Percentiles rank a stretch among this genome's conserved stretches.
These are phyloP conservation scores for Cucurbita maxima DNA, from an alignment of 306 rosid genomes.

Conservation along the genomic window DNA sequence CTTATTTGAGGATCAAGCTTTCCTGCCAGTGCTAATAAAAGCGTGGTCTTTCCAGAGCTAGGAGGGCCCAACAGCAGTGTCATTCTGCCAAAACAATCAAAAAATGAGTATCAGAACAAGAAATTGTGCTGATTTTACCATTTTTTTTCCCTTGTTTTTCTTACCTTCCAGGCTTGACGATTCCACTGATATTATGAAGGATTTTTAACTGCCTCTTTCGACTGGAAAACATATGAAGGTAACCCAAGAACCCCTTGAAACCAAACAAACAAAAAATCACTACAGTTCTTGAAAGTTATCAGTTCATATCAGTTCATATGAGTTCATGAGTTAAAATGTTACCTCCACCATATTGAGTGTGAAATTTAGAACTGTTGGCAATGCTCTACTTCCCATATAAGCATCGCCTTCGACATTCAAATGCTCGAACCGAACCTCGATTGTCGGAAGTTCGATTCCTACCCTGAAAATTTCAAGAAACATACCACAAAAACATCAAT, in stretches of 20 bases:
- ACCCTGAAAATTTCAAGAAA: constrained; percentile 17
- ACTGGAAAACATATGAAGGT: constrained; percentile 16
- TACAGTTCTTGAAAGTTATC: too few species aligned
- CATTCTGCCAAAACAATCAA: constrained; percentile 18
- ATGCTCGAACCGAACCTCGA: constrained; percentile 40
- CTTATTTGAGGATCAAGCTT: constrained; percentile 22
- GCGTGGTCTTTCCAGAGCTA: constrained; percentile 37
- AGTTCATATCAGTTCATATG: too few species aligned
- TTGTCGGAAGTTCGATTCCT: constrained; percentile 32
- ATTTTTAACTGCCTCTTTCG: constrained; percentile 17
- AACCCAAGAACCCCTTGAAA: constrained; percentile 14
- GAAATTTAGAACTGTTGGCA: constrained; percentile 12
- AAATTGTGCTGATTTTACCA: background rate
- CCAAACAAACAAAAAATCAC: background rate
- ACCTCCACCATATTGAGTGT: constrained; percentile 7
- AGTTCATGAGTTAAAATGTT: background rate
- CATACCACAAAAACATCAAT: background rate
- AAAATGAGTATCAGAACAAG: background rate
- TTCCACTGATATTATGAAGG: constrained; percentile 23
- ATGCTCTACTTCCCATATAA: constrained; percentile 30
- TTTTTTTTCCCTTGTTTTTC: background rate
- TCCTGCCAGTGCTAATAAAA: constrained; percentile 37
- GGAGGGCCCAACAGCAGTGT: constrained; percentile 44
- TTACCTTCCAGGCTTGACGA: constrained; percentile 32
- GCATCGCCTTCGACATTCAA: constrained; percentile 34